Evolutionary conservation across 2,329 filamentous ascomycete species (phyloP), one percentile per base, ranked within the genome.

Genomic region (Arthrobotrys entomopaga): DNA sequence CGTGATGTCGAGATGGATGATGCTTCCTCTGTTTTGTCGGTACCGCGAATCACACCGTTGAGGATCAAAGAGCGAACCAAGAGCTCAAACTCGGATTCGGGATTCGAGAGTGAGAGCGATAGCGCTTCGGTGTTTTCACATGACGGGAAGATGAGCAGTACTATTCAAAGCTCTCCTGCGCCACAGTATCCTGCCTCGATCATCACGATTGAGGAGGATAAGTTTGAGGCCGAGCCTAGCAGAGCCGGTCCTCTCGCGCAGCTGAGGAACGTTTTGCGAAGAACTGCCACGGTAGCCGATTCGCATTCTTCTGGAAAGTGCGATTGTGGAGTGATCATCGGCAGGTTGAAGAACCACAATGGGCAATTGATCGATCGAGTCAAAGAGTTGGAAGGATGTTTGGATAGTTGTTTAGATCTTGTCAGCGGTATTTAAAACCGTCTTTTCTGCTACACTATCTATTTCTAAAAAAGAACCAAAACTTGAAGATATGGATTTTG

Each of bases 21-120:
- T 43, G 24, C 54, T 22, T 57, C 54, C 29, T 66, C 60, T 11
- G 48, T 73, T 20, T n/a, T 40, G 11, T 71, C 66, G 3, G 53
- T 61, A 4, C 49, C 65, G 2, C 40, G 46, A n/a, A 40, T 64
- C 13, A 48, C 54, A n/a, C 34, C 53, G 5, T 38, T 57, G 26
- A 57, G 26, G n/a, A 42, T 57, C 16, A 46, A 57, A 19, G 26
- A 56, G 43, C 46, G 61, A 38, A 73, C 69, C 19, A 73, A 73
- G 57, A 73, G 69, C 50, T 73, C 69, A 42, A 73, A 73, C 56
- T 73, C 69, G 61, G 69, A 73, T 73, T 73, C 69, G 15, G 69
- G 69, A 73, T 73, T 73, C 56, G 69, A 73, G 56, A 61, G 53
- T 22, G 69, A 73, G 42, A 54, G 53, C 4, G 69, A 73, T 52